Evolutionary conservation across 139 green algal genomes (phyloP).

Genomic region (Picochlorum costavermella): DNA sequence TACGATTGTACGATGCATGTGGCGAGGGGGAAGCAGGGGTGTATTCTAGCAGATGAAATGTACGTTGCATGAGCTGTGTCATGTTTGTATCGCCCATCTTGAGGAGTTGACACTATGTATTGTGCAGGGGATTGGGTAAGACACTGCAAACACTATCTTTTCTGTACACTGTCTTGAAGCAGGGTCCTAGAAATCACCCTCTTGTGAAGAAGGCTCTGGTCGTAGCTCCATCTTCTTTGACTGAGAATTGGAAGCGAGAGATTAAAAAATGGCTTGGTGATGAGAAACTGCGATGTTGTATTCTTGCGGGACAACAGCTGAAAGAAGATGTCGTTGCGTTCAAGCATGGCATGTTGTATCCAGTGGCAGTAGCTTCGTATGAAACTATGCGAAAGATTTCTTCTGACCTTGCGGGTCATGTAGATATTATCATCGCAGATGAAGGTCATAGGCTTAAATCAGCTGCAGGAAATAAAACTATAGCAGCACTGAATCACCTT

Average conservation of each 20-base stretch:
- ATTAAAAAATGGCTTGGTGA: slow-evolving; percentile 77
- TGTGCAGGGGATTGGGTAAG: slow-evolving; percentile 48
- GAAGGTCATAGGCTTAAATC: slow-evolving; percentile 79
- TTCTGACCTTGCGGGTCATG: slow-evolving; percentile 31
- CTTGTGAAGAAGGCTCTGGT: slow-evolving; percentile 49
- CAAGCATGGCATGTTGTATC: slow-evolving; percentile 21
- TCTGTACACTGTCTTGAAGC: slow-evolving; percentile 61
- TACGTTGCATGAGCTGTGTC: slow-evolving; percentile 26
- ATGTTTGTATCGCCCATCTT: no score
- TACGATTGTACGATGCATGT: slow-evolving; percentile 42
- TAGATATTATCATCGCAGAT: slow-evolving; percentile 73
- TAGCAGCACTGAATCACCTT: slow-evolving; percentile 21
- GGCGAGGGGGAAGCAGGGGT: slow-evolving; percentile 18
- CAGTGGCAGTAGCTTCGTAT: slow-evolving; percentile 34
- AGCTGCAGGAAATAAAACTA: slow-evolving; percentile 73
- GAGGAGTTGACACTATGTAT: no score
- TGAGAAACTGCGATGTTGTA: slow-evolving; percentile 48
- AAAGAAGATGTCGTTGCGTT: slow-evolving; percentile 33
- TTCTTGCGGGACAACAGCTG: slow-evolving; percentile 25
- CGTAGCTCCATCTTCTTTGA: slow-evolving; percentile 59
- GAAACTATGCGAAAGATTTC: slow-evolving; percentile 52
- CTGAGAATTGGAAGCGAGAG: slow-evolving; percentile 68
- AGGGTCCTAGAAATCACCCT: slow-evolving; percentile 15
- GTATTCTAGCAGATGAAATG: slow-evolving; percentile 43
- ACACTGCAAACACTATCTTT: slow-evolving; percentile 41